Evolutionary conservation across 1,284 basidiomycete genomes (phyloP).

Genomic region (Cryptococcus sp.): DNA sequence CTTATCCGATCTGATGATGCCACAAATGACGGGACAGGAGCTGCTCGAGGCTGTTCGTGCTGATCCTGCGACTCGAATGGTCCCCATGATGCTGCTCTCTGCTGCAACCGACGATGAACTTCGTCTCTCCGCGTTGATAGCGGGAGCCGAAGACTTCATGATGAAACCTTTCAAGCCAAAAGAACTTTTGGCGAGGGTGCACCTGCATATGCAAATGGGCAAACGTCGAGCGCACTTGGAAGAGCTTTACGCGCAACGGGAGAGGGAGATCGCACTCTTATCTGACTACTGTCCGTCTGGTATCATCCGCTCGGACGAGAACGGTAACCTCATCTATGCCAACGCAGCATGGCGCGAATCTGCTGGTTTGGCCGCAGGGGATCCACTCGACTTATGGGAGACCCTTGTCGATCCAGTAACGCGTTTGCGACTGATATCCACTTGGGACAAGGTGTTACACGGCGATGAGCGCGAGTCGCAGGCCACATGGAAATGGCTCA

Average conservation of each 20-base stretch:
- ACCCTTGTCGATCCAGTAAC: slow-evolving; percentile 20
- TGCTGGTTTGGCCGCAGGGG: slow-evolving; percentile 17
- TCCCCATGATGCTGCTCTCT: slow-evolving; percentile 40
- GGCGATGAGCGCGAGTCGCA: slow-evolving; percentile 20
- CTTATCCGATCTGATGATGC: slow-evolving; percentile 49
- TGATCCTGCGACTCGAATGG: slow-evolving; percentile 21
- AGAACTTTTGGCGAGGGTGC: slow-evolving; percentile 54
- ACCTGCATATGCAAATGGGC: slow-evolving; percentile 49
- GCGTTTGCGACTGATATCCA: slow-evolving; percentile 6
- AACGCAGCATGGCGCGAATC: slow-evolving; percentile 39
- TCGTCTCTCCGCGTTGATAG: slow-evolving; percentile 45
- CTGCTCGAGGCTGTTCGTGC: slow-evolving; percentile 31
- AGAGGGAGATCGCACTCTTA: slow-evolving; percentile 44
- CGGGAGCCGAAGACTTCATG: slow-evolving; percentile 54
- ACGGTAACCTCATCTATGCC: slow-evolving; percentile 33
- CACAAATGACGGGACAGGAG: slow-evolving; percentile 40
- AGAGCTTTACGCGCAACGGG: slow-evolving; percentile 35
- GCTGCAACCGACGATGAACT: slow-evolving; percentile 39
- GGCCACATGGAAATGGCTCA: slow-evolving; percentile 44
- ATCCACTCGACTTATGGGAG: slow-evolving; percentile 26
- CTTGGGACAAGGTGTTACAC: slow-evolving; percentile 22
- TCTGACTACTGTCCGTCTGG: slow-evolving; percentile 49
- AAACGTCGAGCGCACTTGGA: slow-evolving; percentile 47
- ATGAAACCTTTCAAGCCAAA: slow-evolving; percentile 50
- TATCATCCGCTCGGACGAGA: slow-evolving; percentile 35